Conservation (phyloP, 257 asterid genomes). For the Anisodus tanguticus region DNA sequence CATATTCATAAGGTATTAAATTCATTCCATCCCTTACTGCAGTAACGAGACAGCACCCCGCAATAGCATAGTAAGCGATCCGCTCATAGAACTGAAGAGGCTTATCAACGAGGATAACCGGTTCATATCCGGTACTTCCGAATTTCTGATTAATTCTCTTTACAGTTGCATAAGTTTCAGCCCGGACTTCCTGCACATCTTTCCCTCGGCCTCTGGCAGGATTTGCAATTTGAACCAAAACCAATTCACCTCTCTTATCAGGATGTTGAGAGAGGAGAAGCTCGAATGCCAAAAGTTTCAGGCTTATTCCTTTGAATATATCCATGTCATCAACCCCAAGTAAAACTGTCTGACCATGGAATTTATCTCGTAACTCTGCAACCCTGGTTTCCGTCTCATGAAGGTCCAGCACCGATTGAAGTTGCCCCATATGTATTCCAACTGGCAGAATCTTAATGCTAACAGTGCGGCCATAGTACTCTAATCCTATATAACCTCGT, state of each 20-base stretch:
- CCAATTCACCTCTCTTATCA: conserved; percentile 64
- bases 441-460: conserved; percentile 85
- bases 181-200: conserved; percentile 74
- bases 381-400: conserved; percentile 70
- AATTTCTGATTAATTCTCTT: conserved; percentile 58
- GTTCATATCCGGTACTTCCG: conserved; percentile 69
- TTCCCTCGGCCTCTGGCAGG: conserved; percentile 93
- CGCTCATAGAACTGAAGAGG: conserved; percentile 73
- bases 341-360: conserved; percentile 58
- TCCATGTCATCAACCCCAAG: conserved; percentile 93
- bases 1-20: conserved; percentile 81
- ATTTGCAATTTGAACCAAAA: conserved; percentile 77
- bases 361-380: conserved; percentile 58
- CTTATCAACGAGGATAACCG: conserved; percentile 70
- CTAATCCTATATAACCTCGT: conserved; percentile 82
- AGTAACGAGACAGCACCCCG: conserved; percentile 88
- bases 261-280: conserved; percentile 71
- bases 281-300: conserved; percentile 80
- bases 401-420: conserved; percentile 64
- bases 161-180: conserved; percentile 72
- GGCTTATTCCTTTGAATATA: conserved; percentile 81
- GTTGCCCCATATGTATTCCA: conserved; percentile 82
- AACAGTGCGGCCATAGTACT: conserved; percentile 84
- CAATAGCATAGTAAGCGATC: conserved; percentile 66
- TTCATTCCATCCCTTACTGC: conserved; percentile 94